Evolutionary conservation across 768 basidiomycete genomes (phyloP).

Genomic region (Boletus bicolor): DNA sequence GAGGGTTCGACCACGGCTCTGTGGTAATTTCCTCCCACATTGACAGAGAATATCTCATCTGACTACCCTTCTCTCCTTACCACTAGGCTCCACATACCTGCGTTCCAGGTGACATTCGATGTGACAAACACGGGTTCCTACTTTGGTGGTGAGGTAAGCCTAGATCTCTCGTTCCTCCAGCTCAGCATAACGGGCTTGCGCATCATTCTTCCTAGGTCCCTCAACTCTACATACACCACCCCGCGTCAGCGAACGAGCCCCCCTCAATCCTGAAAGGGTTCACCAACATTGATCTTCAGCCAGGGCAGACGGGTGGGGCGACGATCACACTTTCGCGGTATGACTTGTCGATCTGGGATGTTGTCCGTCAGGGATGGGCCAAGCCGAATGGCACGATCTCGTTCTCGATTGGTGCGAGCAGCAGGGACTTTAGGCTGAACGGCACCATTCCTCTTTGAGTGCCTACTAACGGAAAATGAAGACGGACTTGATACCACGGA

Average conservation of each 20-base stretch:
- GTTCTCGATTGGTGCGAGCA: slow-evolving; percentile 67
- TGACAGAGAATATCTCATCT: not conserved
- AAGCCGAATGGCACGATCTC: slow-evolving; percentile 60
- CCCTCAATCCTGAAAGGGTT: slow-evolving; percentile 73
- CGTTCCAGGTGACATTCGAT: slow-evolving; percentile 58
- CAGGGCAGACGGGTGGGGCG: slow-evolving; percentile 46
- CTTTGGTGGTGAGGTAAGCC: slow-evolving; percentile 62
- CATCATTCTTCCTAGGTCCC: slow-evolving; percentile 46
- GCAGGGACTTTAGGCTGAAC: slow-evolving; percentile 53
- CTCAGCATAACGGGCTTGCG: not conserved
- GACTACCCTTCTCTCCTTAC: not conserved
- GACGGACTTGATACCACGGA: not conserved
- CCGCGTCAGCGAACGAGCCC: slow-evolving; percentile 60
- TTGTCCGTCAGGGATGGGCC: slow-evolving; percentile 67
- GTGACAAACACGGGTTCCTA: slow-evolving; percentile 62
- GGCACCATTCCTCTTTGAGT: slow-evolving; percentile 35
- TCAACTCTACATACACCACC: slow-evolving; percentile 74
- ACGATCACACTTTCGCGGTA: slow-evolving; percentile 63
- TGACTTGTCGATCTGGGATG: slow-evolving; percentile 77
- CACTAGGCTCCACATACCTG: slow-evolving; percentile 61
- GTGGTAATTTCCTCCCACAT: slow-evolving; percentile 41
- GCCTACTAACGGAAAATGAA: not conserved
- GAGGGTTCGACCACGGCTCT: slow-evolving; percentile 60
- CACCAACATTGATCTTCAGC: slow-evolving; percentile 49
- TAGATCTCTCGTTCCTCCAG: not conserved